Percentiles rank a stretch among this genome's conserved stretches.
Evolutionary conservation across 2,329 filamentous ascomycete genomes (phyloP).

Genomic region (Celoporthe dispersa): DNA sequence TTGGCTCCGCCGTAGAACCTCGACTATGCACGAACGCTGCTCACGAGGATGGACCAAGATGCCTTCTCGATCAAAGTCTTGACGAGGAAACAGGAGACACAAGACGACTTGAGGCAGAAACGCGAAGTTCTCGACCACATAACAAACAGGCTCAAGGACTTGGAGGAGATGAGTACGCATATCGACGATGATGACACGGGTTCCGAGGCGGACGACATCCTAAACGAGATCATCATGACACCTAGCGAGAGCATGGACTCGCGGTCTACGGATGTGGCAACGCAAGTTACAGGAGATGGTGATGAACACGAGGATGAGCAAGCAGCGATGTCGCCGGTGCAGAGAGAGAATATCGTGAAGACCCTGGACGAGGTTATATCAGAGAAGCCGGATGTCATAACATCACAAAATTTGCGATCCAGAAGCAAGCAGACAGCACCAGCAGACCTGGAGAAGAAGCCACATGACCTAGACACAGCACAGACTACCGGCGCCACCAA

Average conservation of each 20-base stretch:
- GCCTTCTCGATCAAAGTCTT: conserved; percentile 62
- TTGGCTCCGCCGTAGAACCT: conserved; percentile 59
- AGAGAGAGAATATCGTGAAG: conserved; percentile 16
- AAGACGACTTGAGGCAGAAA: conserved; percentile 67
- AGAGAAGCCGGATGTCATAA: conserved; percentile 33
- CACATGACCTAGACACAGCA: conserved; percentile 20
- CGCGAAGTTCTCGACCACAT: conserved; percentile 69
- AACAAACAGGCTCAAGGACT: conserved; percentile 67
- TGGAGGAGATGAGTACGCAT: conserved; percentile 60
- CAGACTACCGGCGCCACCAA: conserved; percentile 30
- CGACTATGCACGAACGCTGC: conserved; percentile 69
- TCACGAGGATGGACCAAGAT: conserved; percentile 74
- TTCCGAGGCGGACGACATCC: conserved; percentile 61
- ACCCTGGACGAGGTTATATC: conserved; percentile 21
- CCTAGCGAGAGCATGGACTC: conserved; percentile 58
- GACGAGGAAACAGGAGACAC: conserved; percentile 61
- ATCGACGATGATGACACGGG: conserved; percentile 49
- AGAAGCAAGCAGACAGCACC: conserved; percentile 30
- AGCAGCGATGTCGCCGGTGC: conserved; percentile 8
- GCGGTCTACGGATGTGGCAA: conserved; percentile 32
- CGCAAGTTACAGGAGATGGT: conserved; percentile 33
- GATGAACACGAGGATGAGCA: conserved; percentile 17
- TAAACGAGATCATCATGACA: conserved; percentile 59
- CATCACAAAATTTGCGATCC: conserved; percentile 42
- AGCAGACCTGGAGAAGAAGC: conserved; percentile 23